A percentile compares a stretch with the other conserved stretches of the same genome.
Conservation (phyloP, 1,284 basidiomycete species). For the Coniophora puteana region DNA sequence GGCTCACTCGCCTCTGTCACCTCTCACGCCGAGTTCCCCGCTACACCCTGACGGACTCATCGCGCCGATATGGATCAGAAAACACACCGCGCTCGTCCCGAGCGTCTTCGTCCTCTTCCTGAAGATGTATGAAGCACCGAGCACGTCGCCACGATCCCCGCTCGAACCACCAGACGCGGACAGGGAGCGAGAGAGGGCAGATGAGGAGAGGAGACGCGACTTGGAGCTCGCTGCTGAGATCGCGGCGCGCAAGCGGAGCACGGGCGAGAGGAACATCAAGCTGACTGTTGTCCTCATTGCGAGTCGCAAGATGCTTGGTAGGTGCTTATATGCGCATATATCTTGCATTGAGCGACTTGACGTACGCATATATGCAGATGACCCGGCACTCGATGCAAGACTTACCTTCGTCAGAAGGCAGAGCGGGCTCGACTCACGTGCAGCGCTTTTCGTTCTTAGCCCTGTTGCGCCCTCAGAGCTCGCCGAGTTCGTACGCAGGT, state of each 20-base stretch:
- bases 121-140: constrained; percentile 69
- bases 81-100: constrained; percentile 88
- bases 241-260: constrained; percentile 70
- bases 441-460: constrained; percentile 91
- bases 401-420: constrained; percentile 85
- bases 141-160: constrained; percentile 40
- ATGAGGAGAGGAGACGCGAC: constrained; percentile 72
- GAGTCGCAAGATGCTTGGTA: constrained; percentile 78
- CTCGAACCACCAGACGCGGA: constrained; percentile 51
- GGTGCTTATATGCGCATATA: constrained; percentile 18
- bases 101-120: constrained; percentile 91
- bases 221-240: constrained; percentile 77
- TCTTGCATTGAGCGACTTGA: constrained; percentile 4
- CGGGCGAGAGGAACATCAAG: constrained; percentile 87
- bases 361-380: constrained; percentile 67
- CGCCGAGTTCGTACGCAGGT: constrained; percentile 82
- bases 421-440: constrained; percentile 86
- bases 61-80: constrained; percentile 95
- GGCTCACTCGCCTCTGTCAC: constrained; percentile 86
- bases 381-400: constrained; percentile 77
- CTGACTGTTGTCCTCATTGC: constrained; percentile 94
- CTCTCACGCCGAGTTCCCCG: constrained; percentile 83
- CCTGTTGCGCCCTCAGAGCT: constrained; percentile 83
- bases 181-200: constrained; percentile 49
- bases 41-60: constrained; percentile 93